Percentiles rank a stretch among this genome's conserved stretches.
Conservation (phyloP, 345 rosid species). For the Brassica cretica region DNA sequence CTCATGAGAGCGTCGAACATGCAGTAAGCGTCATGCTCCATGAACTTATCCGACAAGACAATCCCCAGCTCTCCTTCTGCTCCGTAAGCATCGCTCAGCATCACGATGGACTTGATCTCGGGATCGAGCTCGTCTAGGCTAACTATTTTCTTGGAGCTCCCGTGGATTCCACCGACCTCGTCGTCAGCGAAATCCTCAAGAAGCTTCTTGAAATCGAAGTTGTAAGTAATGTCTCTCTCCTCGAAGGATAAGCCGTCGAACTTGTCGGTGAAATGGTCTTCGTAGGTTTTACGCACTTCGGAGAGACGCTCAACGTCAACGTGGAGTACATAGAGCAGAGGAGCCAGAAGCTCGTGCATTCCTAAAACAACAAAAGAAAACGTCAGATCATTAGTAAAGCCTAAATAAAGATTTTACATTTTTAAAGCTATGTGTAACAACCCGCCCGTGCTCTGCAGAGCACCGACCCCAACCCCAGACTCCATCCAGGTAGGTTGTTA, state of each 20-base stretch:
- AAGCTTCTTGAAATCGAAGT: slow-evolving; percentile 76
- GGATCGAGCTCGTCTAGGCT: slow-evolving; percentile 85
- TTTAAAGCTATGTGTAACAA: neutral
- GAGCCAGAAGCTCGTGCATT: slow-evolving; percentile 98
- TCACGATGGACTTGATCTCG: slow-evolving; percentile 62
- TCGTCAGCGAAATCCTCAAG: slow-evolving; percentile 62
- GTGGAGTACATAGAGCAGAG: slow-evolving; percentile 86
- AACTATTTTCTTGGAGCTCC: slow-evolving; percentile 49
- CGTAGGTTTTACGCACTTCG: slow-evolving; percentile 75
- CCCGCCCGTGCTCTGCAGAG: neutral
- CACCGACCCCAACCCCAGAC: too few species aligned
- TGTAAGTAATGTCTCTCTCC: slow-evolving; percentile 71
- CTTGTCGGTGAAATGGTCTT: slow-evolving; percentile 84
- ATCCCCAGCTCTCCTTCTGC: slow-evolving; percentile 98
- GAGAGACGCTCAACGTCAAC: slow-evolving; percentile 76
- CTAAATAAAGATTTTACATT: neutral
- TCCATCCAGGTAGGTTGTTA: too few species aligned
- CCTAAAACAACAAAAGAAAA: slow-evolving; percentile 44
- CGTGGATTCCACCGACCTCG: slow-evolving; percentile 52
- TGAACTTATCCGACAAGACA: slow-evolving; percentile 90
- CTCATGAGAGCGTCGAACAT: slow-evolving; percentile 97
- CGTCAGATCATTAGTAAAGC: neutral
- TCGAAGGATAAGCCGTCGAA: slow-evolving; percentile 81
- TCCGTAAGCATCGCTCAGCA: slow-evolving; percentile 88
- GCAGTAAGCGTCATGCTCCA: slow-evolving; percentile 97